These are phyloP conservation scores for Begonia peltatifolia DNA, from an alignment of 306 rosid species.

Conservation along the genomic window DNA sequence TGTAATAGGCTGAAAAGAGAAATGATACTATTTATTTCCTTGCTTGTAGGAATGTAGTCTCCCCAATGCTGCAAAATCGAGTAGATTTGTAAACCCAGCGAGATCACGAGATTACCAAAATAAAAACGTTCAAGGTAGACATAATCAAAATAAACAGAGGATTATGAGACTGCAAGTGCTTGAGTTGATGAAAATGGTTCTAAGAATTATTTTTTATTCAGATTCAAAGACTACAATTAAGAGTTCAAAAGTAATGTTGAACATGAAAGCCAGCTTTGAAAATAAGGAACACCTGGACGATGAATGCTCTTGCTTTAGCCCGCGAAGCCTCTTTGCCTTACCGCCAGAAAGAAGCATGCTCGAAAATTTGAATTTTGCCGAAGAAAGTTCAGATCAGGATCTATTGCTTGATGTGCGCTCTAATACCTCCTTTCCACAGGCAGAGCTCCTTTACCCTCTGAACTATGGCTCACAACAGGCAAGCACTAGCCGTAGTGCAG, in stretches of 20 bases:
- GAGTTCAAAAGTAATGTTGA: conserved; percentile 55
- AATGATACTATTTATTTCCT: background rate
- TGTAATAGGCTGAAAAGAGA: too few relatives aligned
- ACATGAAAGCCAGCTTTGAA: conserved; percentile 33
- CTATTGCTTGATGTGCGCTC: conserved; percentile 79
- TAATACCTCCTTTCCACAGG: conserved; percentile 69
- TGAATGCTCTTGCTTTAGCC: conserved; percentile 60
- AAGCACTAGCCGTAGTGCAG: conserved; percentile 70
- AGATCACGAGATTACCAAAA: conserved; percentile 42
- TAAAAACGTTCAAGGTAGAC: conserved; percentile 68
- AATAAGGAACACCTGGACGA: conserved; percentile 43
- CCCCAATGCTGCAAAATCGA: conserved; percentile 25
- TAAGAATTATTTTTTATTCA: conserved; percentile 18
- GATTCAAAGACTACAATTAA: conserved; percentile 58
- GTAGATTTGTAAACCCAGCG: conserved; percentile 31
- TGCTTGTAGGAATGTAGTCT: conserved; percentile 44
- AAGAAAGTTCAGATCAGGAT: conserved; percentile 67
- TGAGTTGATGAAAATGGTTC: background rate
- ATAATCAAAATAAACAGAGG: too few relatives aligned
- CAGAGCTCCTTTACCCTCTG: conserved; percentile 66
- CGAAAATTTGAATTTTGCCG: conserved; percentile 52
- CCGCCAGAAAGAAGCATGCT: conserved; percentile 68
- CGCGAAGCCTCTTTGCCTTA: conserved; percentile 68
- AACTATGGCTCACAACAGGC: conserved; percentile 52
- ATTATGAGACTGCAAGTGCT: too few relatives aligned